A percentile compares a stretch with the other conserved stretches of the same genome.
phyloP scores from a whole-genome alignment of 2,329 filamentous ascomycete species.

The Venturia aucupariae region DNA sequence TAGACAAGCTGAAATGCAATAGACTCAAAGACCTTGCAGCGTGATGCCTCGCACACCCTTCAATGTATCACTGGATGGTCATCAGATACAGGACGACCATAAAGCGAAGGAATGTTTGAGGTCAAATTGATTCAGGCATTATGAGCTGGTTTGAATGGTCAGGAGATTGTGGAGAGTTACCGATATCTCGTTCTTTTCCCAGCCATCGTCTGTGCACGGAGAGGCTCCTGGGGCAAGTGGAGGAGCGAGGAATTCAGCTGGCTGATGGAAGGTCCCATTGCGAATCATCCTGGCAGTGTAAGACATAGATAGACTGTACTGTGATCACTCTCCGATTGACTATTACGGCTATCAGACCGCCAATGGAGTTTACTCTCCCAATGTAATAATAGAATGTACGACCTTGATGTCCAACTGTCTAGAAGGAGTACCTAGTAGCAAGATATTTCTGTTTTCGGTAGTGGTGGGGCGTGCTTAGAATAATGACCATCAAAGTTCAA shows the following conservation, averaged over 20 bases:
- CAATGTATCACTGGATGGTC: no score
- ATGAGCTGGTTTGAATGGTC: no score
- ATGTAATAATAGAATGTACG: not conserved
- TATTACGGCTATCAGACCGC: not conserved
- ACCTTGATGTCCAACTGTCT: not conserved
- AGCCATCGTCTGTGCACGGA: no score
- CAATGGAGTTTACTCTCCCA: not conserved
- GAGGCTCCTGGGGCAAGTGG: not conserved
- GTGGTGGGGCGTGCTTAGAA: not conserved
- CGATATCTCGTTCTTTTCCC: no score
- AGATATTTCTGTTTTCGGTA: not conserved
- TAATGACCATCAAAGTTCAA: not conserved
- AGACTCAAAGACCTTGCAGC: no score
- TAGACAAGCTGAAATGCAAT: no score
- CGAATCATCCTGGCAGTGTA: not conserved
- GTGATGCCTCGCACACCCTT: no score
- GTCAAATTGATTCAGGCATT: not conserved
- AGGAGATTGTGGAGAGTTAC: not conserved
- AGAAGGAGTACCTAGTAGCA: not conserved
- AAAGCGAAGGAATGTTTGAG: not conserved
- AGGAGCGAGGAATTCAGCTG: not conserved
- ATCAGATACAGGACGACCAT: no score
- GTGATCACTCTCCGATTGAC: not conserved
- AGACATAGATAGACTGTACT: not conserved
- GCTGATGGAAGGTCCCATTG: not conserved